Evolutionary conservation across 2,329 filamentous ascomycete species (phyloP).

Genomic region (Beauveria varroae): DNA sequence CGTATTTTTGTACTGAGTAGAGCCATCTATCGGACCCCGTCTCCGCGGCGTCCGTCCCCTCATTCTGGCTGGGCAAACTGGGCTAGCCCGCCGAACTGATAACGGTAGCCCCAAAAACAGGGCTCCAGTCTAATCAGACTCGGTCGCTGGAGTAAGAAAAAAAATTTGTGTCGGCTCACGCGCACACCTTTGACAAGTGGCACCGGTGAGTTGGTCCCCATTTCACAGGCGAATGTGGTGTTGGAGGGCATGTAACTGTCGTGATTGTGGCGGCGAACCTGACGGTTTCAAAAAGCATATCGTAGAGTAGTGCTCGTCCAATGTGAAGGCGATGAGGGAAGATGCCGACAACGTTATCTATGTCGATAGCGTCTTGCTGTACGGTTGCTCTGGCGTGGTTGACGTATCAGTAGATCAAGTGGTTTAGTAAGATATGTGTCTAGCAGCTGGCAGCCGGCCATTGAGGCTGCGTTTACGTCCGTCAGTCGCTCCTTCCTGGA

Average conservation of each 20-base stretch:
- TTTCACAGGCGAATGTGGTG: background rate
- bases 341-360: background rate
- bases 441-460: background rate
- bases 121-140: background rate
- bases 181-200: constrained; percentile 6
- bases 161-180: constrained; percentile 9
- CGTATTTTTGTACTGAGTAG: background rate
- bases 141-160: background rate
- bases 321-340: background rate
- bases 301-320: background rate
- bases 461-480: background rate
- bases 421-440: background rate
- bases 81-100: constrained; percentile 2
- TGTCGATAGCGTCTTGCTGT: background rate
- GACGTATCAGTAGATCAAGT: background rate
- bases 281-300: background rate
- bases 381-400: background rate
- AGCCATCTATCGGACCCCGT: background rate
- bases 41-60: constrained; percentile 5
- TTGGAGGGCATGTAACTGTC: background rate
- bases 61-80: constrained; percentile 1
- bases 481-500: background rate
- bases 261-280: background rate
- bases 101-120: constrained; percentile 3
- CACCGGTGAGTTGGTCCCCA: background rate